phyloP scores from a whole-genome alignment of 2,329 filamentous ascomycete species.

The Fusarium keratoplasticum region DNA sequence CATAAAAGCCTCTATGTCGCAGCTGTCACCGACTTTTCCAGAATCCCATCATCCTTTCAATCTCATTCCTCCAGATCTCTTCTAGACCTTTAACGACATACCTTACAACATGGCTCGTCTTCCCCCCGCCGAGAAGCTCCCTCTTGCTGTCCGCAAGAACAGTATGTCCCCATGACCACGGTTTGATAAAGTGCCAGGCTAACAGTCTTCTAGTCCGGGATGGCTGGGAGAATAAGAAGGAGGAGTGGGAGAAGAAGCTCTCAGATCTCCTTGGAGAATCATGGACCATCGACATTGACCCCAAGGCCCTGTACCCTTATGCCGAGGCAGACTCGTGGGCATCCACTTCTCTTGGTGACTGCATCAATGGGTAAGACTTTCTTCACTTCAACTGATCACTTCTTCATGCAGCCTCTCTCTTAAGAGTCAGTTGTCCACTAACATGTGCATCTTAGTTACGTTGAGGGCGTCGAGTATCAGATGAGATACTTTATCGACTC shows the following conservation, averaged over 20 bases:
- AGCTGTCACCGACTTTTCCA: background rate
- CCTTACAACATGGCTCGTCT: conserved; percentile 46
- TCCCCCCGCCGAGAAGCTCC: conserved; percentile 61
- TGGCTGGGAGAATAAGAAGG: conserved; percentile 61
- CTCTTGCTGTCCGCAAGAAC: conserved; percentile 64
- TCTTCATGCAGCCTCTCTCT: background rate
- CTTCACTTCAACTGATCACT: background rate
- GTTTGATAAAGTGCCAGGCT: background rate
- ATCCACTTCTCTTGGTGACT: conserved; percentile 56
- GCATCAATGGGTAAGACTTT: conserved; percentile 56
- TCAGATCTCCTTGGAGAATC: conserved; percentile 57
- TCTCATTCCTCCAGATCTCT: background rate
- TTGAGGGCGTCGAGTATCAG: conserved; percentile 54
- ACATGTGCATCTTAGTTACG: conserved; percentile 52
- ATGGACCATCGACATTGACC: conserved; percentile 64
- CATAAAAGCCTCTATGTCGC: conserved; percentile 21
- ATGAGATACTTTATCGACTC: conserved; percentile 53
- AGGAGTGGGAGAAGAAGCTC: conserved; percentile 56
- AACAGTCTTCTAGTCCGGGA: conserved; percentile 58
- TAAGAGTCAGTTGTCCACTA: background rate
- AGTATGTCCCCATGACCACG: conserved; percentile 48
- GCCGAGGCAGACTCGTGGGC: conserved; percentile 54
- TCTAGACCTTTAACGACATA: background rate
- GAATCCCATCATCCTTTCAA: background rate
- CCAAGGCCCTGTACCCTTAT: conserved; percentile 61